phyloP scores from a whole-genome alignment of 768 basidiomycete genomes.

The Roridomyces roridus region DNA sequence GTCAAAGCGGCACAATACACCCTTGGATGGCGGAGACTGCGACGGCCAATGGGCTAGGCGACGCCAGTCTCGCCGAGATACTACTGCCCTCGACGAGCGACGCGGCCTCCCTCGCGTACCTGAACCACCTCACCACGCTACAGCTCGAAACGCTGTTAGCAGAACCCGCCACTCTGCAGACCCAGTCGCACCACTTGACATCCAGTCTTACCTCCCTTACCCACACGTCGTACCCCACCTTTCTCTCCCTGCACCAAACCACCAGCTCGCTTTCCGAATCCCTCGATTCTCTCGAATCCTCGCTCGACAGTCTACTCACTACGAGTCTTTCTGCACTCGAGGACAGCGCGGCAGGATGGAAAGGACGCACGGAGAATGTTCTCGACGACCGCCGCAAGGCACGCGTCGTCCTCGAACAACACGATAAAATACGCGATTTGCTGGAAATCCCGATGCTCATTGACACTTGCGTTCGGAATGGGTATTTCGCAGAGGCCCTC shows the following conservation, averaged over 20 bases:
- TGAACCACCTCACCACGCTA: conserved; percentile 68
- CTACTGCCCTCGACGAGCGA: conserved; percentile 6
- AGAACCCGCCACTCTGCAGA: conserved; percentile 79
- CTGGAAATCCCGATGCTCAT: conserved; percentile 91
- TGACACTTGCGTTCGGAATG: conserved; percentile 92
- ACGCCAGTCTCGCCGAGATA: conserved; percentile 14
- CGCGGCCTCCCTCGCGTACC: conserved; percentile 54
- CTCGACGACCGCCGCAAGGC: conserved; percentile 78
- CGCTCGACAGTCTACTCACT: conserved; percentile 71
- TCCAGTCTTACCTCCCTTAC: conserved; percentile 90
- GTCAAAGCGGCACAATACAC: too few relatives aligned
- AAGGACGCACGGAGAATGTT: conserved; percentile 74
- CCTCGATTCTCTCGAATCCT: conserved; percentile 74
- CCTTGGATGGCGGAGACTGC: background rate
- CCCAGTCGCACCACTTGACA: conserved; percentile 86
- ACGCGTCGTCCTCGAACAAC: conserved; percentile 88
- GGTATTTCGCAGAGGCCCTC: conserved; percentile 91
- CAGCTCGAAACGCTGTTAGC: conserved; percentile 70
- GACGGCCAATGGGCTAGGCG: background rate
- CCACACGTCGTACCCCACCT: conserved; percentile 90
- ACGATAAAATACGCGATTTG: conserved; percentile 91
- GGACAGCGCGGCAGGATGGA: conserved; percentile 72
- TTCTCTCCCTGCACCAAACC: conserved; percentile 85
- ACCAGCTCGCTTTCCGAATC: conserved; percentile 77
- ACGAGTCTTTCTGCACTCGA: conserved; percentile 80